phyloP scores from a whole-genome alignment of 345 rosid genomes.

The Citrus australasica region DNA sequence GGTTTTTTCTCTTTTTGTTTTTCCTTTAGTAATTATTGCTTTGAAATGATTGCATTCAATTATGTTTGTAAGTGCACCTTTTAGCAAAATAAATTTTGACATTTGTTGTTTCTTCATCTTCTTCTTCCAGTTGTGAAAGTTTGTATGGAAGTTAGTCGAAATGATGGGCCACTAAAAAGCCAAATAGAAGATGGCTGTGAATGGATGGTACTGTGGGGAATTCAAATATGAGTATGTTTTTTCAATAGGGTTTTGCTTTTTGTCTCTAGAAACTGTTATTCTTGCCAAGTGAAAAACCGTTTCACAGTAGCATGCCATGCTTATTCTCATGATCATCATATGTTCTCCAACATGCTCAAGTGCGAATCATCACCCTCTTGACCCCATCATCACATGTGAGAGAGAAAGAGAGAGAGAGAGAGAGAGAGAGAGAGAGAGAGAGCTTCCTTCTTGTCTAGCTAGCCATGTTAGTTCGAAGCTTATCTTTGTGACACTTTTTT shows the following conservation, averaged over 20 bases:
- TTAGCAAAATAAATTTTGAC: neutral
- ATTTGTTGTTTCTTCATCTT: neutral
- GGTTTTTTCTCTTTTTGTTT: constrained; percentile 11
- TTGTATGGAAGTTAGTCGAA: constrained; percentile 32
- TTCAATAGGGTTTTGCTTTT: neutral
- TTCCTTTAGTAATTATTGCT: constrained; percentile 23
- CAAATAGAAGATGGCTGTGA: constrained; percentile 2
- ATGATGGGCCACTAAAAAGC: constrained; percentile 16
- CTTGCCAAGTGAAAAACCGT: neutral
- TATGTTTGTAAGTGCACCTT: constrained; percentile 15
- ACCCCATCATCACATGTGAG: constrained; percentile 33
- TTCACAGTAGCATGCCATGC: constrained; percentile 10
- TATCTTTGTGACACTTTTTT: neutral
- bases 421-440: too few relatives aligned
- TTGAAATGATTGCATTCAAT: constrained; percentile 26
- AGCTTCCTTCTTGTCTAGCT: neutral
- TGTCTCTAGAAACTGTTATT: neutral
- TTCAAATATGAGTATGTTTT: neutral
- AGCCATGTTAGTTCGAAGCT: neutral
- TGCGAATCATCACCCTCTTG: constrained; percentile 38
- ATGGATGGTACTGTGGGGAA: neutral
- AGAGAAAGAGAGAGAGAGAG: too few relatives aligned
- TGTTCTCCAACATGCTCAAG: constrained; percentile 32
- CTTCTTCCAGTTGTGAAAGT: constrained; percentile 15
- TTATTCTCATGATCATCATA: constrained; percentile 11